These are phyloP conservation scores for Davidsoniella eucalypti DNA, from an alignment of 2,329 filamentous ascomycete genomes.

Conservation along the genomic window DNA sequence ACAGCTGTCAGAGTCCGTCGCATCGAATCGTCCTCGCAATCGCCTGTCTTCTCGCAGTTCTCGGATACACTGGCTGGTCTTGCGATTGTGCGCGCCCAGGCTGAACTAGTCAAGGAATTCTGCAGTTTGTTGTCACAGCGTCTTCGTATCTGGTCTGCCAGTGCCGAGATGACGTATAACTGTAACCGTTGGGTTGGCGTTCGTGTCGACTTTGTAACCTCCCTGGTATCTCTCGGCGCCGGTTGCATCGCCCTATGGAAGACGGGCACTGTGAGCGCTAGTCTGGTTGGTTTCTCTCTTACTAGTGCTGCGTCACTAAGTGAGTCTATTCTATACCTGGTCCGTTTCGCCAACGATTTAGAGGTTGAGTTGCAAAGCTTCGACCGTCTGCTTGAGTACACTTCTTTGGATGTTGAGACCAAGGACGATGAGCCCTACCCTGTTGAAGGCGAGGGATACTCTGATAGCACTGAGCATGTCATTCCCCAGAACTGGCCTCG, in stretches of 20 bases:
- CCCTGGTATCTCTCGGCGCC: conserved; percentile 26
- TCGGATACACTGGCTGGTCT: conserved; percentile 26
- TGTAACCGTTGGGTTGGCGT: conserved; percentile 32
- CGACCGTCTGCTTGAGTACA: conserved; percentile 24
- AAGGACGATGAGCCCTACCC: conserved; percentile 18
- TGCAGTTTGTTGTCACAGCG: conserved; percentile 24
- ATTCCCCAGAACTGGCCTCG: conserved; percentile 21
- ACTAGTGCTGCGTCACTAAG: conserved; percentile 29
- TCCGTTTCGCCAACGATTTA: conserved; percentile 29
- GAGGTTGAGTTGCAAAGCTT: conserved; percentile 32
- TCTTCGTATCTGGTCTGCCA: conserved; percentile 22
- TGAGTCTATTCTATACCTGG: conserved; percentile 26
- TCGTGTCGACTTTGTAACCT: conserved; percentile 28
- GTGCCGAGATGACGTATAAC: conserved; percentile 27
- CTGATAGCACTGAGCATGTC: conserved; percentile 15
- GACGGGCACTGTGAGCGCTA: conserved; percentile 23
- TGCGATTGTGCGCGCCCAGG: conserved; percentile 27
- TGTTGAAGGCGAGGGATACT: conserved; percentile 16
- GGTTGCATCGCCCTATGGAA: conserved; percentile 27
- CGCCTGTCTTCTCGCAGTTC: conserved; percentile 31
- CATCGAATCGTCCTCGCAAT: conserved; percentile 29
- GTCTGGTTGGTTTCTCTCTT: conserved; percentile 32
- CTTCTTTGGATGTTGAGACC: conserved; percentile 21
- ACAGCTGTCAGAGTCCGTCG: conserved; percentile 31
- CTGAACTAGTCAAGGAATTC: conserved; percentile 26